A percentile compares a stretch with the other conserved stretches of the same genome.
phyloP scores from a whole-genome alignment of 805 yeast genomes.

The Pichia rugopelliculosa region DNA sequence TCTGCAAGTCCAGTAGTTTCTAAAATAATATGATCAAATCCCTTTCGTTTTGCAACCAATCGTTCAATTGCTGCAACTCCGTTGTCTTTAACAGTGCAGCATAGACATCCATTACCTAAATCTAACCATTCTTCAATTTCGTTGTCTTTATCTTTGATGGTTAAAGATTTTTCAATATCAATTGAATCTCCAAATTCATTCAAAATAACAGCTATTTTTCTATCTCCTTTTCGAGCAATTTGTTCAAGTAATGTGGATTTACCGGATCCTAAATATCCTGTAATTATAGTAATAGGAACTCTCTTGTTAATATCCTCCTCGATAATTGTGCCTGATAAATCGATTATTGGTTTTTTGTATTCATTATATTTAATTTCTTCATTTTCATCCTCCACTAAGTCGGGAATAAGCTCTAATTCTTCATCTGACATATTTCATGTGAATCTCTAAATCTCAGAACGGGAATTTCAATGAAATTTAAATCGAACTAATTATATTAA shows the following conservation, averaged over 20 bases:
- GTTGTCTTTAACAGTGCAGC: conserved; percentile 92
- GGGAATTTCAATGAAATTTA: no score
- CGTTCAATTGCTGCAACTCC: conserved; percentile 94
- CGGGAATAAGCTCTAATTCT: conserved; percentile 22
- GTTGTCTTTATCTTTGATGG: conserved; percentile 48
- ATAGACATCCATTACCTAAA: conserved; percentile 91
- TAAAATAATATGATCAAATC: conserved; percentile 80
- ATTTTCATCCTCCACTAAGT: conserved; percentile 19
- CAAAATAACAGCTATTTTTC: conserved; percentile 79
- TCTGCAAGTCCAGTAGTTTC: conserved; percentile 97
- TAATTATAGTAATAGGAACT: conserved; percentile 87
- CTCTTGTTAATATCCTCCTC: conserved; percentile 29
- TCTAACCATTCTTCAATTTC: conserved; percentile 91
- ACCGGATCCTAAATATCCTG: conserved; percentile 94
- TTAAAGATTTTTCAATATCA: conserved; percentile 80
- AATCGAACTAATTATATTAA: no score
- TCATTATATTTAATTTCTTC: conserved; percentile 21
- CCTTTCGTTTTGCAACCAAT: conserved; percentile 58
- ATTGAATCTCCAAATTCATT: conserved; percentile 91
- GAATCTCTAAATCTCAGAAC: no score
- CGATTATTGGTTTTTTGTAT: conserved; percentile 10
- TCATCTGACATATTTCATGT: conserved; percentile 3
- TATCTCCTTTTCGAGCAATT: conserved; percentile 62
- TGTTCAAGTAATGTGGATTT: conserved; percentile 78
- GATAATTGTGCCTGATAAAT: conserved; percentile 14